Percentiles rank a stretch among this genome's conserved stretches.
Evolutionary conservation across 1,284 basidiomycete genomes (phyloP).

Genomic region (Singerocomus inundabilis): DNA sequence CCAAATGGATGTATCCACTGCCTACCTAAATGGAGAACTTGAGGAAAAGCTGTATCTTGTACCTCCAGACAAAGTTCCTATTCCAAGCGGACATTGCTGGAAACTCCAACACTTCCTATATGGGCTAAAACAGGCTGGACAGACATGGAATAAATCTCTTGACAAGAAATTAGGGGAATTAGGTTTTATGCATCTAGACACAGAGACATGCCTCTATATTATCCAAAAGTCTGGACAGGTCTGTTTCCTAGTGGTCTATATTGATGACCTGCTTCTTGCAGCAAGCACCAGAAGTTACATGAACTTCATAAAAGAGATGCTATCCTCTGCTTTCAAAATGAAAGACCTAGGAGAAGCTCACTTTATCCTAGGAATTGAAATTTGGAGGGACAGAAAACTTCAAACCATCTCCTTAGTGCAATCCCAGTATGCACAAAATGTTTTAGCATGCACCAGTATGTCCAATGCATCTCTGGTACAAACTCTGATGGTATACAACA

Average conservation of each 20-base stretch:
- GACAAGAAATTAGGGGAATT: no score
- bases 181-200: no score
- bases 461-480: background rate
- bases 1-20: no score
- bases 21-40: no score
- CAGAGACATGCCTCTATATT: background rate
- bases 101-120: no score
- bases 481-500: background rate
- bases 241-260: background rate
- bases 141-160: no score
- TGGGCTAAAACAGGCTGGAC: no score
- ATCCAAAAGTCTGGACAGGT: background rate
- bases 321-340: background rate
- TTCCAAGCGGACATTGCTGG: no score
- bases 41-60: no score
- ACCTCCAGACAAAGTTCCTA: no score
- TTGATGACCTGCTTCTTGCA: background rate
- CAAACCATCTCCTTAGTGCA: background rate
- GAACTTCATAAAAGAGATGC: background rate
- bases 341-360: background rate
- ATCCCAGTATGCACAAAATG: background rate
- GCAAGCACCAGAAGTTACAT: background rate
- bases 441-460: background rate
- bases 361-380: slow-evolving; percentile 2
- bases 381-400: background rate